Evolutionary conservation across 176 grass and related monocot genomes (phyloP), one percentile per base, ranked within the genome.

Genomic region (Cymbopogon citratus): DNA sequence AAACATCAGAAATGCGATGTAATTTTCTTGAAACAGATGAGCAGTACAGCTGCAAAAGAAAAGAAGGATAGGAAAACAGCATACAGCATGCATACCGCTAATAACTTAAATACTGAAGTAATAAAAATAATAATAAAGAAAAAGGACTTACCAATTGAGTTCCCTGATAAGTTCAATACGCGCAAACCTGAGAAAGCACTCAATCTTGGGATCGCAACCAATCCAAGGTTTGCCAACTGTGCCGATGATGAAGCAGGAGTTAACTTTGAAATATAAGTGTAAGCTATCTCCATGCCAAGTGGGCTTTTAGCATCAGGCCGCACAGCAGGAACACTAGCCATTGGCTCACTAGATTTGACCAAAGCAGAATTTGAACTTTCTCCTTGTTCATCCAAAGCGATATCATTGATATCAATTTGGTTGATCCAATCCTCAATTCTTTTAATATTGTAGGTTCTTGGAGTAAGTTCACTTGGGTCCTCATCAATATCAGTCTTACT

Each of bases 351-450:
- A 74, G 24, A 75, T 69, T 85, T 88, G 23, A 45, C 13, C 51
- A 56, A 71, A 41, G 71, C 73, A 54, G 75, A 85, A 70, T 16
- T 51, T 70, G 86, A 89, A 84, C 80, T 91, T 79, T 93, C 84
- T 73, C 81, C 88, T 48, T 76, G 71, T 64, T 93, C 92, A 80
- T 89, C 87, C 40, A 86, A 63, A 82, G 69, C 43, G 36, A 75
- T 60, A 27, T 74, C 80, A 82, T 83, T 33, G 6, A 90, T 82
- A 79, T 91, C 83, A 63, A 98, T 91, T 86, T 95, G 88, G 34
- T 60, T 88, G 61, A 98, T 95, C 96, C 96, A 98, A 85, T 91
- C 87, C 76, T 91, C 87, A 8, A 93, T 93, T 85, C 96, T 91
- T 81, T 78, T 95, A 34, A 91, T 91, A 84, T 66, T 94, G 27